Conservation (phyloP, 139 green algal genomes). For the Eudorina sp. region DNA sequence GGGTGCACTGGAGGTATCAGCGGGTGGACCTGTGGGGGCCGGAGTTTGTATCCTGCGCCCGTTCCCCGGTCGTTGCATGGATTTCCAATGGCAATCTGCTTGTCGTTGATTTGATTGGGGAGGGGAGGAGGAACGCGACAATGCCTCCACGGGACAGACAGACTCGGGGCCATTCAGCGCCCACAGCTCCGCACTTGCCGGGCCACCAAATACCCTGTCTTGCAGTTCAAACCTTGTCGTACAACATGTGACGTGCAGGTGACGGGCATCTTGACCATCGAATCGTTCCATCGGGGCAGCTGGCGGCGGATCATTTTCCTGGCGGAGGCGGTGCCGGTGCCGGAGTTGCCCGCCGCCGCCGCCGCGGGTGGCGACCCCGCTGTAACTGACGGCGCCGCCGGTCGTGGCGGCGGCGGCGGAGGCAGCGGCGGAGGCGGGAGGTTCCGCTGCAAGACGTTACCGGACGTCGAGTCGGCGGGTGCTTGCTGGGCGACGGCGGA, state of each 20-base stretch:
- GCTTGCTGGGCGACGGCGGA: slow-evolving; percentile 45
- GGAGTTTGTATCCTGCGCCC: too few species aligned
- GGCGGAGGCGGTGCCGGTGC: background rate
- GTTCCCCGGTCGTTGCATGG: too few species aligned
- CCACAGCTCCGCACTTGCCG: too few species aligned
- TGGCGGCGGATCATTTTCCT: slow-evolving; percentile 61
- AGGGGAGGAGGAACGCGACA: too few species aligned
- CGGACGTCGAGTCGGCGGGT: slow-evolving; percentile 55
- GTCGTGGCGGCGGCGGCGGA: background rate
- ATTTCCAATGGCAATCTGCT: too few species aligned
- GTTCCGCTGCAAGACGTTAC: slow-evolving; percentile 51
- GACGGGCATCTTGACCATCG: slow-evolving; percentile 45
- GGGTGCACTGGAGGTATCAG: too few species aligned
- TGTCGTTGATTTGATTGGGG: too few species aligned
- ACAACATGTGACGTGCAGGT: slow-evolving; percentile 30
- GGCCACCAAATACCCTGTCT: too few species aligned
- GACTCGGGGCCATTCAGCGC: too few species aligned
- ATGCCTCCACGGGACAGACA: too few species aligned
- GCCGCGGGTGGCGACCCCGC: background rate
- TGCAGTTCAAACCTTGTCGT: too few species aligned
- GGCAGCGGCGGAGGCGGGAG: background rate
- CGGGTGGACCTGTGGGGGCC: too few species aligned
- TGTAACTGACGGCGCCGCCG: background rate
- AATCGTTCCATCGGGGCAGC: background rate
- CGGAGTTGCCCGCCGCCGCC: background rate